A percentile compares a stretch with the other conserved stretches of the same genome.
Evolutionary conservation across 208 protist species (phyloP).

Genomic region (Leishmania arabica): DNA sequence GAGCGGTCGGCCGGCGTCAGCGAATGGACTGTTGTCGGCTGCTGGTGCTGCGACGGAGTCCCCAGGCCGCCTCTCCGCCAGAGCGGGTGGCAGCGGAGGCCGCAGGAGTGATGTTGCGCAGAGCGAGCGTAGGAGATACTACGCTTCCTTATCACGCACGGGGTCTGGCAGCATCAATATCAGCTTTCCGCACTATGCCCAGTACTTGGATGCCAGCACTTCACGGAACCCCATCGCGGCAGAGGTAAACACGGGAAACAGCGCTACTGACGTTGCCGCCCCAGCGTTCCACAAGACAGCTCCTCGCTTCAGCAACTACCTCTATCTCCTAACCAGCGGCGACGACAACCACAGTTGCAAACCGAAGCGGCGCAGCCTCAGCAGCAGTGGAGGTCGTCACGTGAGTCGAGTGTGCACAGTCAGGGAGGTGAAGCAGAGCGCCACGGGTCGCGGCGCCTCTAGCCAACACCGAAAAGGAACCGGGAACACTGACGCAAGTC

Average conservation of each 20-base stretch:
- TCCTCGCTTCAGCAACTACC: constrained; percentile 4
- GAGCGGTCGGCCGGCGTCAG: background rate
- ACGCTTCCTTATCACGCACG: constrained; percentile 9
- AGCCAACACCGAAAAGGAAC: constrained; percentile 3
- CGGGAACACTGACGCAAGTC: constrained; percentile 3
- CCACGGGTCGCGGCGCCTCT: background rate
- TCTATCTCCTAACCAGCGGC: constrained; percentile 10
- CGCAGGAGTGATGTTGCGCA: background rate
- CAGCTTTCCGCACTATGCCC: constrained; percentile 6
- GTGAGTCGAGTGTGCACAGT: constrained; percentile 8
- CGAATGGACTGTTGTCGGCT: background rate
- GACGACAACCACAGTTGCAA: background rate
- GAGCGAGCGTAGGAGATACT: constrained; percentile 9
- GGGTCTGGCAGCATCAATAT: background rate
- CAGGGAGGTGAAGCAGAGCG: constrained; percentile 1
- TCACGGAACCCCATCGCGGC: background rate
- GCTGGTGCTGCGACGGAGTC: background rate
- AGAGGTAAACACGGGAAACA: background rate
- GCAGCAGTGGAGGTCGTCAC: background rate
- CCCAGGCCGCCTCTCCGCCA: background rate
- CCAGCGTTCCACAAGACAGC: background rate
- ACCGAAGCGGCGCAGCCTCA: constrained; percentile 6
- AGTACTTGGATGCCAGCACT: constrained; percentile 12
- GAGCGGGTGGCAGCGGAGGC: background rate
- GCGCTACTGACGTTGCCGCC: background rate